Evolutionary conservation across 2,329 filamentous ascomycete genomes (phyloP).

Genomic region (Colletotrichum magnum): DNA sequence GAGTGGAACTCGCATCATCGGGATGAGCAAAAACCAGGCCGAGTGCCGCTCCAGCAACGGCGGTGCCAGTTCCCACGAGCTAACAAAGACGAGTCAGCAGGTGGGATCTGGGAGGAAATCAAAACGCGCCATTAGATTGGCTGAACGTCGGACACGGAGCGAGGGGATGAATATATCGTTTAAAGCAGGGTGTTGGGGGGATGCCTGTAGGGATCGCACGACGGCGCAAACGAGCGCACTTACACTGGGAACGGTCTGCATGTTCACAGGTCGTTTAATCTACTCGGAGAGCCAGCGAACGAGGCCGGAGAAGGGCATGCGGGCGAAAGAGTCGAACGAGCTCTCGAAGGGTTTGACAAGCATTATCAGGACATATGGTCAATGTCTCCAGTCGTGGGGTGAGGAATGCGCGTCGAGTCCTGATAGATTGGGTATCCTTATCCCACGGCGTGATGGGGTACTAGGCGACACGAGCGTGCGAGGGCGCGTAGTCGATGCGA

Average conservation of each 20-base stretch:
- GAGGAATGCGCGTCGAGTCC: conserved; percentile 31
- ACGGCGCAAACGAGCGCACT: conserved; percentile 43
- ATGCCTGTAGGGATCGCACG: conserved; percentile 38
- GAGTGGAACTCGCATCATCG: conserved; percentile 53
- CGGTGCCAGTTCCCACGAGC: conserved; percentile 74
- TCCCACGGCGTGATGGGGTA: not conserved
- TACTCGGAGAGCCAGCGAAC: conserved; percentile 50
- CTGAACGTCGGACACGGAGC: conserved; percentile 7
- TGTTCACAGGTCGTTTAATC: conserved; percentile 57
- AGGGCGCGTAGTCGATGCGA: no score
- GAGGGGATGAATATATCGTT: not conserved
- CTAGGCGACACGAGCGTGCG: not conserved
- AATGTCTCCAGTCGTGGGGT: conserved; percentile 31
- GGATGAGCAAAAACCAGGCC: conserved; percentile 73
- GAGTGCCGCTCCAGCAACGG: conserved; percentile 71
- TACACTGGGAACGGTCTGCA: conserved; percentile 69
- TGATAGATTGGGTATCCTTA: conserved; percentile 18
- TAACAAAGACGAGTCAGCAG: conserved; percentile 47
- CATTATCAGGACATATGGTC: conserved; percentile 43
- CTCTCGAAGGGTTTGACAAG: conserved; percentile 38
- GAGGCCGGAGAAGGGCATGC: conserved; percentile 35
- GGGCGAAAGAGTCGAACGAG: conserved; percentile 37
- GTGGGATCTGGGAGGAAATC: conserved; percentile 31
- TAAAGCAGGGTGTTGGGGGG: conserved; percentile 24
- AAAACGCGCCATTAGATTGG: conserved; percentile 14